Conservation (phyloP, 2,329 filamentous ascomycete species). For the Fusarium udum region DNA sequence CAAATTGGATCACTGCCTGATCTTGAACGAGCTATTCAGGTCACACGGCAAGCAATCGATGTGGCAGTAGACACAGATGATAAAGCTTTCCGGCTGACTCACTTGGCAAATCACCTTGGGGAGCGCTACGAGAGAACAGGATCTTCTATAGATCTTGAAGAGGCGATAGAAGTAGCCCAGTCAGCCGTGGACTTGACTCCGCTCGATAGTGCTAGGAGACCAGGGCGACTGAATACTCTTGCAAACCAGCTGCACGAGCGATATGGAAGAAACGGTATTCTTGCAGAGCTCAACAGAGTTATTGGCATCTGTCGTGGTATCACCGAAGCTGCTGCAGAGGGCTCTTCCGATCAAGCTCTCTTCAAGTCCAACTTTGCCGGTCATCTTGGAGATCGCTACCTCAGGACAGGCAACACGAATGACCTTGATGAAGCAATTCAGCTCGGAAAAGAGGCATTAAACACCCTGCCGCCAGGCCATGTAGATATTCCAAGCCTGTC, state of each 20-base stretch:
- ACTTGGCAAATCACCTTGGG: background rate
- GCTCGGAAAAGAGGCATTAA: background rate
- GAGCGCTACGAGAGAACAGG: background rate
- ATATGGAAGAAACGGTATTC: background rate
- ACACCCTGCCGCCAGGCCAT: accelerated
- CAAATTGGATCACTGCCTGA: background rate
- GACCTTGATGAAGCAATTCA: background rate
- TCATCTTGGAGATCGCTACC: background rate
- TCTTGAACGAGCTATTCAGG: background rate
- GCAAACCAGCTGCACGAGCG: background rate
- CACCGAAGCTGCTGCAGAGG: background rate
- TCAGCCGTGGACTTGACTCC: background rate
- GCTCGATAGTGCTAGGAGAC: accelerated
- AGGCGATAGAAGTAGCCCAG: background rate
- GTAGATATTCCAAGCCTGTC: accelerated
- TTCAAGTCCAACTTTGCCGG: background rate
- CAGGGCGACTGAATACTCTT: background rate
- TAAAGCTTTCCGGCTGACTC: accelerated
- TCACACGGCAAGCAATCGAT: background rate
- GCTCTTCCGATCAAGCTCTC: accelerated
- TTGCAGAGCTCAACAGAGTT: background rate
- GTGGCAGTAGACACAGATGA: accelerated
- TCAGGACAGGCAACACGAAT: accelerated
- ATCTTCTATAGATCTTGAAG: background rate
- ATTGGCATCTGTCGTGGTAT: background rate